Conservation (phyloP, 2,329 filamentous ascomycete genomes). For the Verticillium nubilum region DNA sequence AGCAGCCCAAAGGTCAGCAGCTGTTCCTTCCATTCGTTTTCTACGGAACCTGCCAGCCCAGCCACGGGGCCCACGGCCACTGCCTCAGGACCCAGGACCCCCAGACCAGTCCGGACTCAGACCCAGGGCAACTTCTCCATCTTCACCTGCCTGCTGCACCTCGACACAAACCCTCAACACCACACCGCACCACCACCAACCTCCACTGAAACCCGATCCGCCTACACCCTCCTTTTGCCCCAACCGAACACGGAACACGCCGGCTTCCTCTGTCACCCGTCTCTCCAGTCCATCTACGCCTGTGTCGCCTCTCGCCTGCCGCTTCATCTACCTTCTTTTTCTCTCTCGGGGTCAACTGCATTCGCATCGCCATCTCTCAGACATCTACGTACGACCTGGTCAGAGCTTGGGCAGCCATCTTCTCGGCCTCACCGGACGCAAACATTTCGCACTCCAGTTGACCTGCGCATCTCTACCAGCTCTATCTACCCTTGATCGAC, state of each 20-base stretch:
- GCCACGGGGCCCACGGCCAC: not conserved
- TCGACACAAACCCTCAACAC: not conserved
- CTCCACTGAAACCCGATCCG: not conserved
- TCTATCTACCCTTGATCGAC: not conserved
- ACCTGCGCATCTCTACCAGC: not conserved
- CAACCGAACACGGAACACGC: not conserved
- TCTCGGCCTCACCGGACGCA: not conserved
- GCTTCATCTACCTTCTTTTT: not conserved
- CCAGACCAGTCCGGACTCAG: not conserved
- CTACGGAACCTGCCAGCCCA: not conserved
- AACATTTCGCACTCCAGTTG: not conserved
- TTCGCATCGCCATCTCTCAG: no score
- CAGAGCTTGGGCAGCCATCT: not conserved
- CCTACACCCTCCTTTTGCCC: not conserved
- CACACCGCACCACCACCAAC: not conserved
- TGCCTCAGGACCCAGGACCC: not conserved
- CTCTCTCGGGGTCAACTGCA: no score
- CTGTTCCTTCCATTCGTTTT: not conserved
- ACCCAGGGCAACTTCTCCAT: not conserved
- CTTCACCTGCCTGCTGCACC: not conserved
- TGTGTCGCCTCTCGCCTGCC: not conserved
- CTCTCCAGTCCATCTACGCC: not conserved
- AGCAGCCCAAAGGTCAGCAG: not conserved
- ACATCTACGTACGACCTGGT: not conserved
- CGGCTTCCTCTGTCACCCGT: not conserved